Base-by-base conservation (phyloP, 768 basidiomycete species). In the Suillus discolor region DNA sequence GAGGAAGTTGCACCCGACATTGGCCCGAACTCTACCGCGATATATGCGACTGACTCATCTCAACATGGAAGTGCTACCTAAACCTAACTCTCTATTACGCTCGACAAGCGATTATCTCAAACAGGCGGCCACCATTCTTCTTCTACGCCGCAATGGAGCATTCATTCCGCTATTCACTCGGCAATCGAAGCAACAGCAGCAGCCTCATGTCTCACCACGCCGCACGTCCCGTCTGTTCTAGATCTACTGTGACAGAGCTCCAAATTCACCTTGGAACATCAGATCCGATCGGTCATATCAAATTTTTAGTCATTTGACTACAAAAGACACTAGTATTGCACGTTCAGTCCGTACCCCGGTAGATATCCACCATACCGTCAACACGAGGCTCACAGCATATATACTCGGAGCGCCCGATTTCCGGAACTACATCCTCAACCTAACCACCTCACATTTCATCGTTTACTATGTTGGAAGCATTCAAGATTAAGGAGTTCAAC, bases 401-500 rank as follows among this genome's bases (percentile, higher is more conserved):
- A 60, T 59, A 60, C 39, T 3, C 59, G 59, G 39, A 60, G 41
- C 41, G 41, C 15, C 28, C 28, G 25, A 41, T 28, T 28, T 31
- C 18, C 25, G 41, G 25, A 28, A 42, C 20, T 42, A 28, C 11
- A 3, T 60, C 28, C 25, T 42, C n/a, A 28, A 42, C 31, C n/a
- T 62, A 57, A 16, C 18, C n/a, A 18, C 54, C 53, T 23, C 31
- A 23, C 62, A 59, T 60, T 12, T n/a, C 38, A 61, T 57, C 31
- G 4, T 15, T 44, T 12, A 54, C 47, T 34, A 86, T 92, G 82
- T 84, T 92, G 39, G 87, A 87, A 72, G 89, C 89, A 63, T 93
- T 93, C 85, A 92, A 90, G 78, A 82, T 91, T 73, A 92, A 92
- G 70, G 85, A 88, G 23, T 92, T 88, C 72, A 85, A 92, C 79